phyloP scores from a whole-genome alignment of 1,139 yeast genomes.

The Scheffersomyces parashehatae region DNA sequence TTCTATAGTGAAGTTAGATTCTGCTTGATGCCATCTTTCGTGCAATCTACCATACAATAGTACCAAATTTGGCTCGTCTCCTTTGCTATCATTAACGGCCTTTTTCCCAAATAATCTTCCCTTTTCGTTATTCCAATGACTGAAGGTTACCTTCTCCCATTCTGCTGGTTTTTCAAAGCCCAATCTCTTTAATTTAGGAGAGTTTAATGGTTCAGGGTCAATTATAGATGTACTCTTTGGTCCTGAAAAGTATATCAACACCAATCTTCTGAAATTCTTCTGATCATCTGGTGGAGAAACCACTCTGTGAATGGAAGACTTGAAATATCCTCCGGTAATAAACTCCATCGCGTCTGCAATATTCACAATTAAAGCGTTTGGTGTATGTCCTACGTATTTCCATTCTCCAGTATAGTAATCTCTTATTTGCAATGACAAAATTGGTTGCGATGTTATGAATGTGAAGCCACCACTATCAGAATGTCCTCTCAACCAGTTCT shows the following conservation, averaged over 20 bases:
- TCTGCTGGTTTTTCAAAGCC: slow-evolving; percentile 8
- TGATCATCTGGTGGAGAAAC: slow-evolving; percentile 27
- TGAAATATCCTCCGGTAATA: slow-evolving; percentile 26
- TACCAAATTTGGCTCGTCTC: slow-evolving; percentile 14
- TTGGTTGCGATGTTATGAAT: slow-evolving; percentile 28
- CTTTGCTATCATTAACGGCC: slow-evolving; percentile 9
- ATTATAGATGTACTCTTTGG: slow-evolving; percentile 11
- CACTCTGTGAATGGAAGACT: slow-evolving; percentile 25
- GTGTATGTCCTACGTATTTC: slow-evolving; percentile 24
- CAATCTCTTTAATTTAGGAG: slow-evolving; percentile 10
- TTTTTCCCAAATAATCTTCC: slow-evolving; percentile 11
- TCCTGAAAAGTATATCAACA: slow-evolving; percentile 23
- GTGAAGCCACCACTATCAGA: slow-evolving; percentile 27
- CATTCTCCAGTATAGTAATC: slow-evolving; percentile 22
- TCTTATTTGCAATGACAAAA: slow-evolving; percentile 24
- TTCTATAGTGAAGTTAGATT: slow-evolving; percentile 14
- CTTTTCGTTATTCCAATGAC: slow-evolving; percentile 10
- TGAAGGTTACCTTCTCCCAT: slow-evolving; percentile 11
- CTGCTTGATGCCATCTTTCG: slow-evolving; percentile 17
- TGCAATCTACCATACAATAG: slow-evolving; percentile 11
- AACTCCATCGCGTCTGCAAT: slow-evolving; percentile 28
- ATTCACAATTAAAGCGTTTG: slow-evolving; percentile 22
- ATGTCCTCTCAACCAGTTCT: slow-evolving; percentile 23
- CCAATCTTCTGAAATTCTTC: slow-evolving; percentile 17
- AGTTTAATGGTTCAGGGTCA: slow-evolving; percentile 11